phyloP scores from a whole-genome alignment of 2,329 filamentous ascomycete species.

The Trichoderma lentiforme region DNA sequence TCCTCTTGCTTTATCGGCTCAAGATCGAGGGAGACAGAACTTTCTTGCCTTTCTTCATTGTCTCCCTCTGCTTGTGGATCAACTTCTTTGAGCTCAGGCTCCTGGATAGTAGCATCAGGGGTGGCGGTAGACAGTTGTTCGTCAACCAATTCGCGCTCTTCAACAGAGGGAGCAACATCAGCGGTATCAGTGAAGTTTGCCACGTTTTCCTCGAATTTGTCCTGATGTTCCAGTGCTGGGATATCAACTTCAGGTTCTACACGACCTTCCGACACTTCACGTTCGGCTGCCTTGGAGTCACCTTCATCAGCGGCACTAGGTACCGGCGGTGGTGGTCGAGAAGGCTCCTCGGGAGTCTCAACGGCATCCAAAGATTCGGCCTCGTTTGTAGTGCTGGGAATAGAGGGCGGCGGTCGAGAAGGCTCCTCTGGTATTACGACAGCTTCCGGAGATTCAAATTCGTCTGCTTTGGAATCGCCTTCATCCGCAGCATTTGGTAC shows the following conservation, averaged over 20 bases:
- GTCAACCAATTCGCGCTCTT: not conserved
- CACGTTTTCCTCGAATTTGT: not conserved
- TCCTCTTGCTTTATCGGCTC: constrained; percentile 1
- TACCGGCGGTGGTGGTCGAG: not conserved
- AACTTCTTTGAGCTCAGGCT: not conserved
- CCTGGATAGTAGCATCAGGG: not conserved
- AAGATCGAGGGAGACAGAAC: constrained; percentile 13
- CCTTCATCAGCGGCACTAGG: not conserved
- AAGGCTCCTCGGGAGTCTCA: not conserved
- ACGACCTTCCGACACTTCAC: not conserved
- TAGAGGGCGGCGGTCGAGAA: not conserved
- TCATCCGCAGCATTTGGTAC: not conserved
- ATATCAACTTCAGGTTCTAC: not conserved
- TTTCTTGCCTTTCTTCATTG: constrained; percentile 33
- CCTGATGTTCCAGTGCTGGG: not conserved
- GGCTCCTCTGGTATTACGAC: not conserved
- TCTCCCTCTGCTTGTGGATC: constrained; percentile 31
- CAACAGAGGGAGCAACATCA: not conserved
- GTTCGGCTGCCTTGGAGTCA: not conserved
- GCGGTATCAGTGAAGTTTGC: not conserved
- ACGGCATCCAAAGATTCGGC: not conserved
- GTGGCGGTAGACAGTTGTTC: not conserved
- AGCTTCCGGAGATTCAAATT: not conserved
- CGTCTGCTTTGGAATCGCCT: not conserved
- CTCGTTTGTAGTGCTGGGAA: not conserved